phyloP scores from a whole-genome alignment of 306 rosid species.

The Datisca glomerata region DNA sequence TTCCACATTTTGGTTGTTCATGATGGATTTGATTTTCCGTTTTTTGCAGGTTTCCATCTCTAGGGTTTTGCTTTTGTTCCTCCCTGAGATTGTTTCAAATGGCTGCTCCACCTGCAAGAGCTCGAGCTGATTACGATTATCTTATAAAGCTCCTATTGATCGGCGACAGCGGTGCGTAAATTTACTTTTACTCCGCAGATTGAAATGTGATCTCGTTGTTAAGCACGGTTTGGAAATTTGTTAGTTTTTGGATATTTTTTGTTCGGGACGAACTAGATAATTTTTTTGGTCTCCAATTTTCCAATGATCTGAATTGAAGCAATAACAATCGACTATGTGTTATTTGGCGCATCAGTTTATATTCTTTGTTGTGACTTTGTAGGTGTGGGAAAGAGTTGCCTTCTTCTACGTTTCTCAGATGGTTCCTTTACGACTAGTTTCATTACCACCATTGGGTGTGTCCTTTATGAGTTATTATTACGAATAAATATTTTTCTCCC shows the following conservation, averaged over 20 bases:
- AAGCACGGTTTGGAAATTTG: not conserved
- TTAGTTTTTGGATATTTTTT: no score
- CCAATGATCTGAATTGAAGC: no score
- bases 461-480: slow-evolving; percentile 2
- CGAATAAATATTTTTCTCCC: no score
- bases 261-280: no score
- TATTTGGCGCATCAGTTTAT: not conserved
- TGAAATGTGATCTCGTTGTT: slow-evolving; percentile 3
- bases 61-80: not conserved
- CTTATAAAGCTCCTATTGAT: slow-evolving; percentile 90
- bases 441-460: slow-evolving; percentile 90
- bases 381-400: slow-evolving; percentile 99
- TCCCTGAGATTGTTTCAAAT: slow-evolving; percentile 19
- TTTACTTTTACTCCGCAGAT: slow-evolving; percentile 5
- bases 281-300: no score
- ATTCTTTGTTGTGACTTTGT: slow-evolving; percentile 8
- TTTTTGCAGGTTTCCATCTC: not conserved
- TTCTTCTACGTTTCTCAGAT: slow-evolving; percentile 93
- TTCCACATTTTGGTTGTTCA: not conserved
- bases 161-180: slow-evolving; percentile 86
- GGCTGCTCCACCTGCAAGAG: slow-evolving; percentile 91
- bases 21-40: no score
- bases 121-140: slow-evolving; percentile 94
- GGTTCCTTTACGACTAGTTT: slow-evolving; percentile 96
- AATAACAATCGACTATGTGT: no score